Percentiles rank a stretch among this genome's conserved stretches.
Evolutionary conservation across 2,329 filamentous ascomycete species (phyloP).

Genomic region (Fusarium irregulare): DNA sequence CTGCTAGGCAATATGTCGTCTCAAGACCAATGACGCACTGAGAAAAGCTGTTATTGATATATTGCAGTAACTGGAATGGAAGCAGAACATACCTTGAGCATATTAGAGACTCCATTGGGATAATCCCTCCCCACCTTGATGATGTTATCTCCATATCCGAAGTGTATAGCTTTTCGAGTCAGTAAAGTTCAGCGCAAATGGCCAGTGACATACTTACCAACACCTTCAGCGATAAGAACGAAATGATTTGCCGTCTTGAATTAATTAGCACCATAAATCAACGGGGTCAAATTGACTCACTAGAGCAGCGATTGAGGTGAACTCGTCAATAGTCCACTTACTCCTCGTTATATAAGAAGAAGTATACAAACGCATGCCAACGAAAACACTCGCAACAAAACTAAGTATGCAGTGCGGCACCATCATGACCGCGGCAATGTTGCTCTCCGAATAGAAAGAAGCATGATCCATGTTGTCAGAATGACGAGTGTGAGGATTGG

Average conservation of each 20-base stretch:
- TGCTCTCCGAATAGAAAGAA: not conserved
- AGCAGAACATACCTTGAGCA: slow-evolving; percentile 1
- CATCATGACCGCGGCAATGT: not conserved
- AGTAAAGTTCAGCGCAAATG: not conserved
- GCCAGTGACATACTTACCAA: too few relatives aligned
- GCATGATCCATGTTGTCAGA: not conserved
- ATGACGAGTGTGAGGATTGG: not conserved
- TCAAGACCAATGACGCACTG: not conserved
- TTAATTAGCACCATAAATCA: too few relatives aligned
- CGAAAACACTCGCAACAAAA: not conserved
- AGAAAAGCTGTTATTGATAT: too few relatives aligned
- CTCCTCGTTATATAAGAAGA: not conserved
- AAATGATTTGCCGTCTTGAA: too few relatives aligned
- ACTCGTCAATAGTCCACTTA: not conserved
- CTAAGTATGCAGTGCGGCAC: not conserved
- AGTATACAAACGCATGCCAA: not conserved
- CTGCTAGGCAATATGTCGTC: not conserved
- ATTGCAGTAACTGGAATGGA: too few relatives aligned
- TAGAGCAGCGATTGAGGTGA: not conserved
- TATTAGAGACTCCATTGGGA: not conserved
- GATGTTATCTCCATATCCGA: slow-evolving; percentile 7
- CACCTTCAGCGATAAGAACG: too few relatives aligned
- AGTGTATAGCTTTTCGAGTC: not conserved
- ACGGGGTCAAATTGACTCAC: not conserved
- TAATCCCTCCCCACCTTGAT: not conserved